Conservation (phyloP, 768 basidiomycete genomes). For the Hygrophorus pudorinus region DNA sequence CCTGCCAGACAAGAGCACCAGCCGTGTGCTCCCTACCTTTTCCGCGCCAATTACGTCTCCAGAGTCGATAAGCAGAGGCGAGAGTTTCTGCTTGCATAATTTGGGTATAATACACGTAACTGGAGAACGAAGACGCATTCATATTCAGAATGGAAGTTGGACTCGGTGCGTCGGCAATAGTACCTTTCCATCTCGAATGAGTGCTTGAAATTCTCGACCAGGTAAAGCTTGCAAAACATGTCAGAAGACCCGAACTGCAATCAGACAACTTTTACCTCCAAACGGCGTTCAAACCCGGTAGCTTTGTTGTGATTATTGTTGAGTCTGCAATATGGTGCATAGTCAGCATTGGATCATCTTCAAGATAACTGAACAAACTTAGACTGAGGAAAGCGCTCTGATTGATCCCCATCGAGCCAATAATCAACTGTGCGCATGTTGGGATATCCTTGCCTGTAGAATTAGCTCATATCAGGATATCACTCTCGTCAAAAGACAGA, state of each 20-base stretch:
- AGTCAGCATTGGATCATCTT: neutral
- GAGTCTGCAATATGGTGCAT: constrained; percentile 26
- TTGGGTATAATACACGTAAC: constrained; percentile 92
- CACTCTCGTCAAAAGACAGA: neutral
- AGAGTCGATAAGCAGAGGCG: constrained; percentile 78
- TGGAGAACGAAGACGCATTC: constrained; percentile 16
- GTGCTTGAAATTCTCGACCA: constrained; percentile 91
- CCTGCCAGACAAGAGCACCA: constrained; percentile 94
- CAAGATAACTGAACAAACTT: constrained; percentile 32
- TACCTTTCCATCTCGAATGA: constrained; percentile 82
- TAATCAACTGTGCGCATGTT: constrained; percentile 82
- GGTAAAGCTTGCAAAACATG: constrained; percentile 52
- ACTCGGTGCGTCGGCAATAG: neutral
- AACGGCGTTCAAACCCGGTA: constrained; percentile 70
- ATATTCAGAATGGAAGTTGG: too few species aligned
- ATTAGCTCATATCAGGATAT: neutral
- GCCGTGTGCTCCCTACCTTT: constrained; percentile 76
- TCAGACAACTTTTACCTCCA: constrained; percentile 44
- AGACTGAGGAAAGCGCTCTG: constrained; percentile 84
- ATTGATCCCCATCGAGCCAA: constrained; percentile 69
- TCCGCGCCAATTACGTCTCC: constrained; percentile 92
- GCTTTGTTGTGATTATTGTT: constrained; percentile 90
- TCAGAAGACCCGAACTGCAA: neutral
- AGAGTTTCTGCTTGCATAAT: constrained; percentile 94
- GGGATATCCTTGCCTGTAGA: constrained; percentile 74